Base-by-base conservation (phyloP, 2,329 filamentous ascomycete genomes). In the Beauveria caledonica region DNA sequence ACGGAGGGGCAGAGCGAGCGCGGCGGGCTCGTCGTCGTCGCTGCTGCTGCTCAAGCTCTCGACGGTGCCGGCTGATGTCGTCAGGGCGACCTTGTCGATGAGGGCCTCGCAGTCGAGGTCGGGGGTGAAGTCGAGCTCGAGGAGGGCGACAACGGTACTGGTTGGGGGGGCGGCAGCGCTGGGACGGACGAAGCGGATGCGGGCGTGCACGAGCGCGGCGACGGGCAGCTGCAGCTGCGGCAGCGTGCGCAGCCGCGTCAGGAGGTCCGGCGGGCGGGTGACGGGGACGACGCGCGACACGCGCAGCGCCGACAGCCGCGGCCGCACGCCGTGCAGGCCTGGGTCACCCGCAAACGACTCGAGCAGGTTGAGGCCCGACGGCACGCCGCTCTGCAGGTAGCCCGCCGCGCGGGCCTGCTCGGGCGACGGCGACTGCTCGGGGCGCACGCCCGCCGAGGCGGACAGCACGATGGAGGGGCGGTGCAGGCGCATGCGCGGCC, bases 301-400 rank as follows among this genome's bases (percentile, higher is more conserved):
- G 52, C 89, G 80, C 62, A 88, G 78, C 5, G 89, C 88, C 10
- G 89, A 91, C 2, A 94, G 77, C 33, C 83, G 82, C 51, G 89
- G 87, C 65, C 80, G 79, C 27, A 84, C 75, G 40, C 86, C 84
- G 17, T 75, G 77, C 19, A 91, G 76, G 27, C 80, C 80, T 23
- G 85, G 82, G 68, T 92, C 89, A 63, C 78, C 78, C 57, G 81
- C 79, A 63, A 93, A 89, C 3, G 89, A 82, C 68, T 89, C 86
- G 15, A 94, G 81, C n/a, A 93, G 77, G 70, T 93, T 94, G 63
- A 90, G 78, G 1, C 88, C 86, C 7, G 86, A 81, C 0, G 89
- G 86, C 27, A 86, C 74, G 61, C 85, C 83, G 68, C 86, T 90
- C 40, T 83, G 82, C 36, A 93, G 78, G 68, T 90, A 91, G 57